Percentiles rank a stretch among this genome's conserved stretches.
Evolutionary conservation across 2,329 filamentous ascomycete species (phyloP).

Genomic region (Neopestalotiopsis rosae): DNA sequence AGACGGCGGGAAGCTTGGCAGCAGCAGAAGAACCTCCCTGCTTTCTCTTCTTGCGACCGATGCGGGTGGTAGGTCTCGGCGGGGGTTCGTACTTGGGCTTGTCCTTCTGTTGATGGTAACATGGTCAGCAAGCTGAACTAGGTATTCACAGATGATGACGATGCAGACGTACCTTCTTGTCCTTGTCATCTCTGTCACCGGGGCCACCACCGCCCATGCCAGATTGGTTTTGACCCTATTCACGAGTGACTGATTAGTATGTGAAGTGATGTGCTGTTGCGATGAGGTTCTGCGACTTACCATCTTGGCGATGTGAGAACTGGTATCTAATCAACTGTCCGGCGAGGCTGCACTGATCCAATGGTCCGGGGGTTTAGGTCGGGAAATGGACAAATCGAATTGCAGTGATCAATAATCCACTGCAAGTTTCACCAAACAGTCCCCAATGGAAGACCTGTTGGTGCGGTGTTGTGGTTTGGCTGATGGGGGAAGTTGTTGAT

Average conservation of each 20-base stretch:
- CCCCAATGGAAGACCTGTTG: background rate
- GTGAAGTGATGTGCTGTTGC: background rate
- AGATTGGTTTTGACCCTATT: constrained; percentile 82
- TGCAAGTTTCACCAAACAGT: background rate
- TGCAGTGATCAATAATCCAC: background rate
- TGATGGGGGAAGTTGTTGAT: constrained; percentile 10
- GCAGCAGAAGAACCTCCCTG: constrained; percentile 89
- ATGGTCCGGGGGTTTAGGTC: background rate
- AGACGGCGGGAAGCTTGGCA: constrained; percentile 92
- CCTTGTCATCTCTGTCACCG: constrained; percentile 83
- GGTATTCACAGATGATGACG: background rate
- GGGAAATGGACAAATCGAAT: background rate
- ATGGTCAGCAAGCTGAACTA: constrained; percentile 16
- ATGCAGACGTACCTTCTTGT: constrained; percentile 79
- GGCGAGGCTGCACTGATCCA: background rate
- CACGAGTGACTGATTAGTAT: background rate
- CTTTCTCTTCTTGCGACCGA: constrained; percentile 99
- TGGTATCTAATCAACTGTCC: background rate
- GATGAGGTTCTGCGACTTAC: constrained; percentile 1
- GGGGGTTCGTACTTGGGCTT: constrained; percentile 99
- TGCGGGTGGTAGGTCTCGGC: constrained; percentile 92
- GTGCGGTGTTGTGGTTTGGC: background rate
- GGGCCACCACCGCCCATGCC: constrained; percentile 79
- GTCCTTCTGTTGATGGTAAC: constrained; percentile 74
- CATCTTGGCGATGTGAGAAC: constrained; percentile 16